Conservation (phyloP, 345 rosid genomes). For the Stellera chamaejasme region DNA sequence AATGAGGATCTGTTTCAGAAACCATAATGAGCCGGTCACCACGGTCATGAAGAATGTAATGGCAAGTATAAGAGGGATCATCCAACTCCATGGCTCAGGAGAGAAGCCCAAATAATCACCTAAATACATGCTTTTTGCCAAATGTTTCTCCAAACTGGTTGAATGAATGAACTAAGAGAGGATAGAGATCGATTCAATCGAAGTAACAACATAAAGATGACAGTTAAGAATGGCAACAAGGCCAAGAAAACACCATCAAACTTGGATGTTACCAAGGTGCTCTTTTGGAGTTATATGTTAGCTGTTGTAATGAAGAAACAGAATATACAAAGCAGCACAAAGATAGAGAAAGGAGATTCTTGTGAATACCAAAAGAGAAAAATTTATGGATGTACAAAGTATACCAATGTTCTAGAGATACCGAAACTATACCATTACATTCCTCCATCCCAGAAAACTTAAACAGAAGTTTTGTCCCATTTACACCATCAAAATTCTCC, state of each 20-base stretch:
- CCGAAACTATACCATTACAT: slow-evolving; percentile 13
- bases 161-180: too few species aligned
- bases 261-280: too few species aligned
- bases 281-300: too few species aligned
- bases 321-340: too few species aligned
- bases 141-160: neutral
- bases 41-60: slow-evolving; percentile 8
- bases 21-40: slow-evolving; percentile 14
- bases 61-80: slow-evolving; percentile 11
- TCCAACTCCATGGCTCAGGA: slow-evolving; percentile 3
- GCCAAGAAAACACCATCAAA: too few species aligned
- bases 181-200: too few species aligned
- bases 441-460: slow-evolving; percentile 9
- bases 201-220: too few species aligned
- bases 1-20: slow-evolving; percentile 12
- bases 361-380: neutral
- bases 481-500: slow-evolving; percentile 22
- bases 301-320: too few species aligned
- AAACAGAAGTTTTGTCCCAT: slow-evolving; percentile 8
- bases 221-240: too few species aligned
- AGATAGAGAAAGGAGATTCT: too few species aligned
- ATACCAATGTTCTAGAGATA: neutral
- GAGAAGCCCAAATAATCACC: neutral
- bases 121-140: too few species aligned
- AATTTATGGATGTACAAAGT: slow-evolving; percentile 6